Base-by-base conservation (phyloP, 495 filamentous ascomycete genomes). In the Hypoxylon crocopeplum region DNA sequence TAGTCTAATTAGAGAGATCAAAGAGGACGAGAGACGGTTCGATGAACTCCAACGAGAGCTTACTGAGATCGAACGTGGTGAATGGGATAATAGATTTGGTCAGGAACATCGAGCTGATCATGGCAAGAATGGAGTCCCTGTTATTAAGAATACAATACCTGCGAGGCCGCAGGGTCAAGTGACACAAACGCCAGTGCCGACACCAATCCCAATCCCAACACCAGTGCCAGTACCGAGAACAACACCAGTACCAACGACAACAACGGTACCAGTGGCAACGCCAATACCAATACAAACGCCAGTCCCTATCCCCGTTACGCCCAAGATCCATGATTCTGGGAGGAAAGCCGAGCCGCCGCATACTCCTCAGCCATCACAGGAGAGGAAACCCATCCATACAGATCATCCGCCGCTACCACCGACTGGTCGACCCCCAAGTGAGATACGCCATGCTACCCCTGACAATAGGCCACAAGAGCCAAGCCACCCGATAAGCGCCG, bases 11-110 rank as follows among this genome's bases (percentile, higher is more conserved):
- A 71, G 75, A 38, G 81, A 87, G 62, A 93, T 98, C 52, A 79
- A 81, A 54, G 82, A 88, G 30, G 85, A 93, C 53, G 94, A 97
- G 75, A 79, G 75, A 40, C 75, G 77, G 44, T 93, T 85, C 69
- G 81, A 81, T 4, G 68, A 79, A 17, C 74, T 94, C 24, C 76
- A 83, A 48, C 71, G 77, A 12, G 91, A 97, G 48, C 81, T 93
- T 46, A 75, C 80, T 8, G 84, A 84, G 51, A 82, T 95, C 52
- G 83, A 90, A 58, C 74, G 68, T 33, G 61, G 42, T 64, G 48
- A 78, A 75, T 54, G 71, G 74, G 39, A 80, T 72, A 67, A 72
- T 11, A 68, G 38, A 25, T 46, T 68, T 48, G 44, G 22, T 12
- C 51, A 47, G 22, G 64, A 66, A 22, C 44, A 48, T 17, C 55